Conservation (phyloP, 257 asterid genomes). For the Nicotiana otophora region DNA sequence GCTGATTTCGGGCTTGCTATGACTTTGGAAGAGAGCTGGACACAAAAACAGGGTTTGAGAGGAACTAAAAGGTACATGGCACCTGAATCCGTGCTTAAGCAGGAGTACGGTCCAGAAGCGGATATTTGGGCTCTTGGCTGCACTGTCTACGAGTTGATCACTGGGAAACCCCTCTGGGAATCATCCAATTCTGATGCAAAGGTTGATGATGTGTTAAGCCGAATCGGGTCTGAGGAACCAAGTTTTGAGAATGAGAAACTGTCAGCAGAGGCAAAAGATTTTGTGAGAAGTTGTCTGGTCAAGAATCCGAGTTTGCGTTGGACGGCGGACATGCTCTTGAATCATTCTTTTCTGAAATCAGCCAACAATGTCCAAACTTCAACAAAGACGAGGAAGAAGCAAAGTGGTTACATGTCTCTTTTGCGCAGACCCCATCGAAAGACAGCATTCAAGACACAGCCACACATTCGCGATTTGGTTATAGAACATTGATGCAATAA, state of each 20-base stretch:
- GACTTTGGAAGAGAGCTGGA: too few species aligned
- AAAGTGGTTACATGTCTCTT: not conserved
- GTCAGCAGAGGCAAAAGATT: constrained; percentile 9
- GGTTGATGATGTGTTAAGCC: not conserved
- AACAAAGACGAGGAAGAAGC: not conserved
- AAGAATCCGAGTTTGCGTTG: not conserved
- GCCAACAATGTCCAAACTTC: not conserved
- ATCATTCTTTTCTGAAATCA: not conserved
- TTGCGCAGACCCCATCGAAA: not conserved
- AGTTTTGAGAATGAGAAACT: not conserved
- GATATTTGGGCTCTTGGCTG: constrained; percentile 18
- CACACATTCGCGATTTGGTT: not conserved
- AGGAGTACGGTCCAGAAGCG: not conserved
- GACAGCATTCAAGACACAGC: not conserved
- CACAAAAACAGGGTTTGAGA: too few species aligned
- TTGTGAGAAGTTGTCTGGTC: constrained; percentile 3
- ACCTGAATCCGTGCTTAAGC: not conserved
- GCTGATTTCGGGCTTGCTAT: too few species aligned
- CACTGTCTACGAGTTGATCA: constrained; percentile 11
- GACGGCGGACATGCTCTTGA: not conserved
- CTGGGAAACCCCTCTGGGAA: not conserved
- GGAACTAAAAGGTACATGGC: constrained; percentile 12
- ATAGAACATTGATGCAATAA: not conserved
- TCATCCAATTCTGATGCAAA: not conserved
- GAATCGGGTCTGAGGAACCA: not conserved